These are phyloP conservation scores for Vaccinium corymbosum DNA, from an alignment of 148 eudicot species.

Conservation along the genomic window DNA sequence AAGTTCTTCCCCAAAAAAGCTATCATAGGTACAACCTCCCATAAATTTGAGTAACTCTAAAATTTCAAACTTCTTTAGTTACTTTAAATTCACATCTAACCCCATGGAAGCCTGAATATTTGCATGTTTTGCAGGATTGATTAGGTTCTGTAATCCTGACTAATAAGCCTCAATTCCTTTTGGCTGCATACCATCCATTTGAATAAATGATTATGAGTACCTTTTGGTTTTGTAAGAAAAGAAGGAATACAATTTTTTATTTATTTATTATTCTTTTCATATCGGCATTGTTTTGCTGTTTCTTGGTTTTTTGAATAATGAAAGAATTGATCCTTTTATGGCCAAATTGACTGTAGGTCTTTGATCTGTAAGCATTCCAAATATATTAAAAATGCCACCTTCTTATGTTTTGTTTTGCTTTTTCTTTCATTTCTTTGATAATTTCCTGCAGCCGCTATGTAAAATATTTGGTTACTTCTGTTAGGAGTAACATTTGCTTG, in stretches of 20 bases:
- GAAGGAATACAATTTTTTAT: background rate
- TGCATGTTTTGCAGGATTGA: constrained; percentile 3
- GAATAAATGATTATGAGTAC: background rate
- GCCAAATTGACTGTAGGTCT: background rate
- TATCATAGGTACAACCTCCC: background rate
- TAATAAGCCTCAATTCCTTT: background rate
- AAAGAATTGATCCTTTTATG: background rate
- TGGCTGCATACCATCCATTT: background rate
- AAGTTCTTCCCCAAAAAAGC: background rate
- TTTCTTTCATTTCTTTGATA: background rate
- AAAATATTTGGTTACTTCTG: background rate
- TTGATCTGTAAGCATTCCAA: background rate
- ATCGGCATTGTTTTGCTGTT: background rate
- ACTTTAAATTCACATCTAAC: background rate
- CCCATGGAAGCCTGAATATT: background rate
- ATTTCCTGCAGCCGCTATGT: background rate
- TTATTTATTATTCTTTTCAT: background rate
- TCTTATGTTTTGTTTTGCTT: background rate
- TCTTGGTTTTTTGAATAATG: background rate
- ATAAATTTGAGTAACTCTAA: background rate
- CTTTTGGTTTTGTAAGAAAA: background rate
- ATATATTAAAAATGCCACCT: background rate
- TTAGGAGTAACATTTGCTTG: background rate
- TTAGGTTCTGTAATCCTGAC: background rate
- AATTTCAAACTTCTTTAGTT: too few relatives aligned